Evolutionary conservation across 192 early-diverging fungal genomes (phyloP).

Genomic region (Podochytrium sp.): DNA sequence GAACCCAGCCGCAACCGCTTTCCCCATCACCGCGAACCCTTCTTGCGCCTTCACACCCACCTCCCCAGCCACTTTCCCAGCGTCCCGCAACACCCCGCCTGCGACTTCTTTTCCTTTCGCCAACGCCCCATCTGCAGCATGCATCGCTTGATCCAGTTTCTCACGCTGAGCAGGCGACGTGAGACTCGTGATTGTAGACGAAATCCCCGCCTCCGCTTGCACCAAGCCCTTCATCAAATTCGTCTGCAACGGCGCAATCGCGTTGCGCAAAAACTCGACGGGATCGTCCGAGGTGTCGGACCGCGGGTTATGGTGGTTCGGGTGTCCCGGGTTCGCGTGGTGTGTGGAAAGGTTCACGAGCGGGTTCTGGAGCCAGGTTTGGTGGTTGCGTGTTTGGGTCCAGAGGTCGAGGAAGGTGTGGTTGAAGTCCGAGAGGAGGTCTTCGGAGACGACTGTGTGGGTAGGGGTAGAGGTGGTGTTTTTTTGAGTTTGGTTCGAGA

Average conservation of each 20-base stretch:
- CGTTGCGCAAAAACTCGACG: not conserved
- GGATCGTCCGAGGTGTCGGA: not conserved
- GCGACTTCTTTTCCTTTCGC: slow-evolving; percentile 12
- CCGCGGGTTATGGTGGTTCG: too few species aligned
- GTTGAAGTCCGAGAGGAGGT: slow-evolving; percentile 18
- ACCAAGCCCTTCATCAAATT: slow-evolving; percentile 8
- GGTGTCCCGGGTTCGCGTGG: not conserved
- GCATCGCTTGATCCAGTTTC: not conserved
- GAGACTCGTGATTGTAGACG: slow-evolving; percentile 9
- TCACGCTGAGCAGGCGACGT: not conserved
- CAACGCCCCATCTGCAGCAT: slow-evolving; percentile 5
- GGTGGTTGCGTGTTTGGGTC: slow-evolving; percentile 11
- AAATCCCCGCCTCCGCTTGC: slow-evolving; percentile 24
- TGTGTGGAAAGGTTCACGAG: not conserved
- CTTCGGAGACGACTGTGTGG: not conserved
- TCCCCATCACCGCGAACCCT: too few species aligned
- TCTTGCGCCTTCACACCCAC: slow-evolving; percentile 3
- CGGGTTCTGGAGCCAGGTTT: not conserved
- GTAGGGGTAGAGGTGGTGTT: too few species aligned
- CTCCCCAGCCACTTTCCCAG: slow-evolving; percentile 18
- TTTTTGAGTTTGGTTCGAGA: slow-evolving; percentile 9
- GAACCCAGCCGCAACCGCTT: slow-evolving; percentile 23
- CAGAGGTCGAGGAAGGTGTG: slow-evolving; percentile 8
- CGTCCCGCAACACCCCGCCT: not conserved
- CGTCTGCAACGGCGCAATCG: slow-evolving; percentile 24